phyloP scores from a whole-genome alignment of 2,329 filamentous ascomycete species.

The Aspergillus cejpii region DNA sequence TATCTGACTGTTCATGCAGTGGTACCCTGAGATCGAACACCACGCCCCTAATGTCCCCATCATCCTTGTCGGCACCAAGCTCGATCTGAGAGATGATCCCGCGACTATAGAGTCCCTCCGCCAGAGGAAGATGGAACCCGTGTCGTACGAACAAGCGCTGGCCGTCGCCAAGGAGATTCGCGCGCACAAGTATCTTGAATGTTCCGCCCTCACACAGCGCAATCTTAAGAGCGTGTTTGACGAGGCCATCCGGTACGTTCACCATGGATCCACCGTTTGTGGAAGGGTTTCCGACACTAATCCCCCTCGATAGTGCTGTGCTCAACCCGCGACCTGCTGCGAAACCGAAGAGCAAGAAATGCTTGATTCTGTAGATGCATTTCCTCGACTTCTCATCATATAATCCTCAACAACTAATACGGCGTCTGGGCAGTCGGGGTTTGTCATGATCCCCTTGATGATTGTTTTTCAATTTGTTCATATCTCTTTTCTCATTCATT shows the following conservation, averaged over 20 bases:
- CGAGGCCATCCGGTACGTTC: conserved; percentile 84
- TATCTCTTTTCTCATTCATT: conserved; percentile 14
- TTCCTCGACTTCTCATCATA: conserved; percentile 24
- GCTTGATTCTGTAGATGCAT: conserved; percentile 39
- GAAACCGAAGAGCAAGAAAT: conserved; percentile 44
- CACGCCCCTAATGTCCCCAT: conserved; percentile 93
- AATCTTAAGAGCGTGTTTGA: conserved; percentile 99
- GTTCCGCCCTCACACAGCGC: conserved; percentile 90
- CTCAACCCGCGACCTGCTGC: conserved; percentile 43
- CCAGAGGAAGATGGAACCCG: conserved; percentile 93
- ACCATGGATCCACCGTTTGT: neutral
- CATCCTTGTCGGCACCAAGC: conserved; percentile 93
- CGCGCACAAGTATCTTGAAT: conserved; percentile 96
- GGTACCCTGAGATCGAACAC: conserved; percentile 96
- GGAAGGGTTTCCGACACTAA: neutral
- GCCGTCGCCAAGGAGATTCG: conserved; percentile 87
- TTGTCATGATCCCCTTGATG: conserved; percentile 19
- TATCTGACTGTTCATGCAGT: conserved; percentile 49
- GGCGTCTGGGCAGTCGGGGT: conserved; percentile 30
- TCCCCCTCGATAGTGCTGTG: conserved; percentile 36
- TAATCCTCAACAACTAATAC: conserved; percentile 37
- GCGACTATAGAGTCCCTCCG: conserved; percentile 73
- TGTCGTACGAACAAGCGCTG: conserved; percentile 87
- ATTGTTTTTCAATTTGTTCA: conserved; percentile 25
- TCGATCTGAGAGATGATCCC: conserved; percentile 86